A percentile compares a stretch with the other conserved stretches of the same genome.
phyloP scores from a whole-genome alignment of 306 rosid genomes.

The Cicer chorassanicum region DNA sequence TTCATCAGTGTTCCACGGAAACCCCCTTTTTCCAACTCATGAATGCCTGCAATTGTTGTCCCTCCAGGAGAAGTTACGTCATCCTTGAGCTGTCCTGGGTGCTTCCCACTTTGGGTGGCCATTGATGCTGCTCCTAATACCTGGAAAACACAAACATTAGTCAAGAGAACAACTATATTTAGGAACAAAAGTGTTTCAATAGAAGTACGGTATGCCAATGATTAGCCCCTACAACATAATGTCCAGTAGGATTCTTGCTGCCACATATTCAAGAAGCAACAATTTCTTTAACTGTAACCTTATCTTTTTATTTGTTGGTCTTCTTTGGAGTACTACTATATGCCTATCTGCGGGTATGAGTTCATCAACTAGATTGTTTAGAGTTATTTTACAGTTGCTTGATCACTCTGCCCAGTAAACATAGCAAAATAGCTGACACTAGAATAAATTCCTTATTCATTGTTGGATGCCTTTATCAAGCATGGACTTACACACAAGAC shows the following conservation, averaged over 20 bases:
- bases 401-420: conserved; percentile 26
- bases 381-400: conserved; percentile 15
- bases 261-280: conserved; percentile 28
- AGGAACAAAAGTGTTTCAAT: not conserved
- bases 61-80: conserved; percentile 90
- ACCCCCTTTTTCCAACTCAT: conserved; percentile 88
- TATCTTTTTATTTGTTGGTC: not conserved
- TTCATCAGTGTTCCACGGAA: conserved; percentile 93
- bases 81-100: conserved; percentile 89
- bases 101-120: conserved; percentile 69
- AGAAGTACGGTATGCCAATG: not conserved
- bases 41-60: conserved; percentile 86
- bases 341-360: not conserved
- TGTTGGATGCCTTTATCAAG: conserved; percentile 14
- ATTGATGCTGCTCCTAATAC: conserved; percentile 90
- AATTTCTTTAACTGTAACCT: conserved; percentile 9
- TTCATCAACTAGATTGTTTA: not conserved
- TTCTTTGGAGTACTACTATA: not conserved
- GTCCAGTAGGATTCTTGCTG: conserved; percentile 11
- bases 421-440: conserved; percentile 22
- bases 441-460: conserved; percentile 21
- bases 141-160: conserved; percentile 43
- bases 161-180: not conserved
- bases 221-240: conserved; percentile 7
- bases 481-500: conserved; percentile 11